A percentile compares a stretch with the other conserved stretches of the same genome.
These are phyloP conservation scores for Agastache rugosa DNA, from an alignment of 257 asterid species.

Conservation along the genomic window DNA sequence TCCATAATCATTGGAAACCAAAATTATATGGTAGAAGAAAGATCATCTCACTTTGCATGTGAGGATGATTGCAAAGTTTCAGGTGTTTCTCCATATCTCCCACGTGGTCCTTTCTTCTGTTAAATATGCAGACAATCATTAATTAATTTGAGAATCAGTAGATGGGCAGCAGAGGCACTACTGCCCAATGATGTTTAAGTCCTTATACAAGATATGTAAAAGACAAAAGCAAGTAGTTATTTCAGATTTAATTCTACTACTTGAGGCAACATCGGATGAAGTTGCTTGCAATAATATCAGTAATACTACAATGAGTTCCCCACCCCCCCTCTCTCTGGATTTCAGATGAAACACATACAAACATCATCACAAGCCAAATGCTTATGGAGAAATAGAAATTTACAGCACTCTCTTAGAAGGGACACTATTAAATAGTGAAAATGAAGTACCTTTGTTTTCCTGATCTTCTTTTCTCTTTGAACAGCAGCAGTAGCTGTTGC, in stretches of 20 bases:
- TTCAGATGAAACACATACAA: constrained; percentile 3
- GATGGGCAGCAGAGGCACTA: constrained; percentile 26
- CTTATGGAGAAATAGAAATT: constrained; percentile 10
- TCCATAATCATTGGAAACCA: constrained; percentile 22
- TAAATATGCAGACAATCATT: constrained; percentile 29
- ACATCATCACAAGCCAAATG: constrained; percentile 22
- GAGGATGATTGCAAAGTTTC: constrained; percentile 61
- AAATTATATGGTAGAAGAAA: constrained; percentile 20
- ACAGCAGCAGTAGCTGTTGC: constrained; percentile 49
- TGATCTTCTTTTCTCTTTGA: constrained; percentile 79
- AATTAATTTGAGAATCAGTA: constrained; percentile 3
- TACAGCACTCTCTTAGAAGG: neutral
- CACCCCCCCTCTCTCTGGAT: neutral
- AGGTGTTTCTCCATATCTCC: constrained; percentile 76
- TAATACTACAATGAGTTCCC: neutral
- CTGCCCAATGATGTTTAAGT: neutral
- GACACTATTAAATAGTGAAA: constrained; percentile 18
- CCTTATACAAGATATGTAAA: constrained; percentile 3
- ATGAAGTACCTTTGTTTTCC: constrained; percentile 77
- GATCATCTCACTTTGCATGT: constrained; percentile 77
- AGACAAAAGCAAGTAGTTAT: neutral
- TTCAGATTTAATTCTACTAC: constrained; percentile 6
- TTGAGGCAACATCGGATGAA: constrained; percentile 14
- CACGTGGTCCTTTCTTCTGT: constrained; percentile 79
- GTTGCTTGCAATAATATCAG: constrained; percentile 15